Conservation (phyloP, 306 rosid genomes). For the Vachellia collinsii region DNA sequence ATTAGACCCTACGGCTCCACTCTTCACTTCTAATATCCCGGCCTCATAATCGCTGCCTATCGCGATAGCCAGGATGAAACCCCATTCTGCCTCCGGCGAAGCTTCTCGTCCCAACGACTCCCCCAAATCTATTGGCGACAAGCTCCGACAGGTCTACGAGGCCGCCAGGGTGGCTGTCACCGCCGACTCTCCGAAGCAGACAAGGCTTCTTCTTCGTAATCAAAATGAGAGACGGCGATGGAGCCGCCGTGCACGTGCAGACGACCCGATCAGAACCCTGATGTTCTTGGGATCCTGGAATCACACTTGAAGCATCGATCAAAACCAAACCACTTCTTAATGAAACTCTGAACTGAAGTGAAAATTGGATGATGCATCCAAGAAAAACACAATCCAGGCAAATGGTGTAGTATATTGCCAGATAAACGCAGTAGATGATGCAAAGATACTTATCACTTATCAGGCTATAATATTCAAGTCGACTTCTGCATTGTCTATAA, state of each 20-base stretch:
- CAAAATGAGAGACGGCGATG: constrained; percentile 32
- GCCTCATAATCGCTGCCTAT: neutral
- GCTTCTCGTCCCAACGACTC: constrained; percentile 27
- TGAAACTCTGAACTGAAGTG: neutral
- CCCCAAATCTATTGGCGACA: constrained; percentile 33
- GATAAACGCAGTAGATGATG: too few relatives aligned
- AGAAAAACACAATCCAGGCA: neutral
- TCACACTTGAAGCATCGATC: constrained; percentile 35
- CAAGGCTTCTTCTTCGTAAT: constrained; percentile 3
- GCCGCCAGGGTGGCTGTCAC: neutral
- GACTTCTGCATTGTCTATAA: too few relatives aligned
- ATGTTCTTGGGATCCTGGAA: constrained; percentile 50
- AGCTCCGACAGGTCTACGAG: constrained; percentile 36
- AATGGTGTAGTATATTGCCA: neutral
- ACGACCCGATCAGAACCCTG: constrained; percentile 50
- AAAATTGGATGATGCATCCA: constrained; percentile 8
- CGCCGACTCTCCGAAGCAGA: constrained; percentile 18
- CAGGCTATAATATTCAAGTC: neutral
- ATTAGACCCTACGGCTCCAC: constrained; percentile 11
- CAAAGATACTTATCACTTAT: neutral
- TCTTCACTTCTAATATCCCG: constrained; percentile 32
- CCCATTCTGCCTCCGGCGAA: constrained; percentile 41
- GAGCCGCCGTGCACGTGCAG: constrained; percentile 30
- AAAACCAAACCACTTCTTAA: neutral
- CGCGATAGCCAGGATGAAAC: constrained; percentile 32